phyloP scores from a whole-genome alignment of 2,329 filamentous ascomycete genomes.

The Fusarium guadeloupense region DNA sequence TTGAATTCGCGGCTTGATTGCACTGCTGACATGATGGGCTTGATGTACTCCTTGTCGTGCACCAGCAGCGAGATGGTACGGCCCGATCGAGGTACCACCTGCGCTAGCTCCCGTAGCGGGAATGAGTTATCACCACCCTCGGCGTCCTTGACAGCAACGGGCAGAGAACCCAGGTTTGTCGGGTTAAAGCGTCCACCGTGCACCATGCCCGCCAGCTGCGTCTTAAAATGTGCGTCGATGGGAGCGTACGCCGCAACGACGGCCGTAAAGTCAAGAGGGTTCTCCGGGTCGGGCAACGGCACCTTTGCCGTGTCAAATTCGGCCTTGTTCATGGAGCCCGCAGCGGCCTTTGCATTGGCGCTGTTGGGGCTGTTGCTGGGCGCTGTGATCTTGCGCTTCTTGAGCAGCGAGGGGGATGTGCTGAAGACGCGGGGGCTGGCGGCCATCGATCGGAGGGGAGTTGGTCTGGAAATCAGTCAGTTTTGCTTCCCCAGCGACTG shows the following conservation, averaged over 20 bases:
- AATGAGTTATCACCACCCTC: slow-evolving; percentile 47
- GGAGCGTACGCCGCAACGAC: slow-evolving; percentile 55
- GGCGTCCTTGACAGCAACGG: slow-evolving; percentile 50
- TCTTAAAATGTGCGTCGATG: slow-evolving; percentile 54
- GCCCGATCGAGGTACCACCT: slow-evolving; percentile 59
- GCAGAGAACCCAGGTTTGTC: slow-evolving; percentile 57
- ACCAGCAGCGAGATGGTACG: slow-evolving; percentile 54
- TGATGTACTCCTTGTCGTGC: slow-evolving; percentile 56
- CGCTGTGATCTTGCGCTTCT: slow-evolving; percentile 52
- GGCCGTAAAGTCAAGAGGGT: slow-evolving; percentile 61
- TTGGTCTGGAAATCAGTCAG: slow-evolving; percentile 28
- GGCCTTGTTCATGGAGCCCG: slow-evolving; percentile 30
- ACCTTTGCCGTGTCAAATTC: slow-evolving; percentile 34
- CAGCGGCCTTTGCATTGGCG: slow-evolving; percentile 24
- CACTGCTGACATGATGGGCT: slow-evolving; percentile 65
- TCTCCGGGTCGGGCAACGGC: slow-evolving; percentile 49
- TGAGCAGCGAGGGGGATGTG: slow-evolving; percentile 44
- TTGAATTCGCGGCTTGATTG: slow-evolving; percentile 64
- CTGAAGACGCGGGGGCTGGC: slow-evolving; percentile 43
- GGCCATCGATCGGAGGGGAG: slow-evolving; percentile 26
- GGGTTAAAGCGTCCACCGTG: slow-evolving; percentile 63
- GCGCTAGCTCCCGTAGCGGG: slow-evolving; percentile 64
- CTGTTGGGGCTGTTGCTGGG: slow-evolving; percentile 45
- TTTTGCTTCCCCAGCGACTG: neutral
- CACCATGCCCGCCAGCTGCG: slow-evolving; percentile 53